Evolutionary conservation across 495 filamentous ascomycete genomes (phyloP).

Genomic region (Podospora tetraspora): DNA sequence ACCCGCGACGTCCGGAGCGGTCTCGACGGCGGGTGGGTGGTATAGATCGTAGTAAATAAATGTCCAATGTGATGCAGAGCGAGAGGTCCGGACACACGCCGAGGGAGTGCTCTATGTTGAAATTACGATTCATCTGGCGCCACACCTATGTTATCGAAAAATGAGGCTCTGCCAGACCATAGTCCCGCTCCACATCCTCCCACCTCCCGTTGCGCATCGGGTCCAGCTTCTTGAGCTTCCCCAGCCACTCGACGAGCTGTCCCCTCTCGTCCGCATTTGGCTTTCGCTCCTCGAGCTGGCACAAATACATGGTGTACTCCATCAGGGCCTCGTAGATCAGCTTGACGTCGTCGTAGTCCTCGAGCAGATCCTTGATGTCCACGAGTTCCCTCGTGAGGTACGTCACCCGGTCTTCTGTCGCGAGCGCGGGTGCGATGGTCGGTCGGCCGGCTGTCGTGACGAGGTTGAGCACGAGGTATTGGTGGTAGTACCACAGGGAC

Average conservation of each 20-base stretch:
- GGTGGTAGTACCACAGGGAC: constrained; percentile 94
- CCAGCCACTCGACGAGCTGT: constrained; percentile 56
- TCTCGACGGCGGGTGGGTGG: neutral
- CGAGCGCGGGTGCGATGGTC: constrained; percentile 60
- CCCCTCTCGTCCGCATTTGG: constrained; percentile 36
- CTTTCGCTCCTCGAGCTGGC: constrained; percentile 36
- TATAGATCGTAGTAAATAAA: neutral
- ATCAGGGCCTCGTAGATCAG: constrained; percentile 77
- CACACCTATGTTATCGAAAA: neutral
- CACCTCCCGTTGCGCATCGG: constrained; percentile 65
- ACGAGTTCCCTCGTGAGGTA: constrained; percentile 66
- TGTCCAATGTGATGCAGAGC: neutral
- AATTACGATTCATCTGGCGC: neutral
- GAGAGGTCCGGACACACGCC: neutral
- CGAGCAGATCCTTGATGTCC: constrained; percentile 64
- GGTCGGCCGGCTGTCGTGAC: constrained; percentile 34
- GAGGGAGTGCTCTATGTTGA: neutral
- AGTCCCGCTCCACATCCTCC: constrained; percentile 54
- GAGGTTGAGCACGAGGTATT: constrained; percentile 65
- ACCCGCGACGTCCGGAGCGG: no score
- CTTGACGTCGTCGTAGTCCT: constrained; percentile 69
- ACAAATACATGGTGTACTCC: constrained; percentile 52
- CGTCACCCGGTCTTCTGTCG: constrained; percentile 53
- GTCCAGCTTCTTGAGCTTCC: constrained; percentile 59
- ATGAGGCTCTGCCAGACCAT: constrained; percentile 16